phyloP scores from a whole-genome alignment of 768 basidiomycete species.

The Tulasnella sp. region DNA sequence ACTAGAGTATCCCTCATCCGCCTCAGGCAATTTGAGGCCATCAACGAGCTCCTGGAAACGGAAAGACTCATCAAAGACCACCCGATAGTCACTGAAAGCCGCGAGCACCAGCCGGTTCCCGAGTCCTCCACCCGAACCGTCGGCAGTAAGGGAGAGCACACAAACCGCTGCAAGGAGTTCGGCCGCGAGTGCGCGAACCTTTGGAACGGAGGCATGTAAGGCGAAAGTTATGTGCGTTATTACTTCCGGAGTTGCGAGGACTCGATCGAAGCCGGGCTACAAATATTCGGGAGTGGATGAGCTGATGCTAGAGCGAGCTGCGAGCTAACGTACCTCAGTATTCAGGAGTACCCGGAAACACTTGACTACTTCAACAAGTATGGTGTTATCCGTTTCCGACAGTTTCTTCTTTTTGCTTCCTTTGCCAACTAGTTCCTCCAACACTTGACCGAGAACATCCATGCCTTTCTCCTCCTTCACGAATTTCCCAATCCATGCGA shows the following conservation, averaged over 20 bases:
- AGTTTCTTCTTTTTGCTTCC: constrained; percentile 54
- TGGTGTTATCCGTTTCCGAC: constrained; percentile 59
- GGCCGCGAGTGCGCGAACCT: constrained; percentile 62
- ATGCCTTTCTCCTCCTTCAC: constrained; percentile 63
- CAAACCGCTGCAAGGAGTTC: constrained; percentile 85
- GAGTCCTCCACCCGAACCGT: constrained; percentile 17
- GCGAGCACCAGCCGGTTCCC: constrained; percentile 72
- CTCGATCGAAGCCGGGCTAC: constrained; percentile 68
- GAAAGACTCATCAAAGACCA: constrained; percentile 66
- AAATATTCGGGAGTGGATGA: background rate
- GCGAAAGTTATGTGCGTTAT: constrained; percentile 71
- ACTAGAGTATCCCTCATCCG: constrained; percentile 35
- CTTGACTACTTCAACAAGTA: constrained; percentile 69
- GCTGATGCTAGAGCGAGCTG: background rate
- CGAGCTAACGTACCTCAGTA: constrained; percentile 58
- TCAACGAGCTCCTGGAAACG: constrained; percentile 75
- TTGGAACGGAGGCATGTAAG: constrained; percentile 61
- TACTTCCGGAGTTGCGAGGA: constrained; percentile 59
- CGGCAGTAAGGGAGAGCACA: constrained; percentile 59
- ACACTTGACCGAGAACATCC: constrained; percentile 54
- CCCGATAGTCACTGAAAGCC: constrained; percentile 74
- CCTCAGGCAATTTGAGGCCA: constrained; percentile 56
- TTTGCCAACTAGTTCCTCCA: constrained; percentile 62
- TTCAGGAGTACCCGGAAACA: constrained; percentile 81
- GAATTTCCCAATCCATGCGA: constrained; percentile 77